Evolutionary conservation across 2,329 filamentous ascomycete genomes (phyloP).

Genomic region (Penicillium sp.): DNA sequence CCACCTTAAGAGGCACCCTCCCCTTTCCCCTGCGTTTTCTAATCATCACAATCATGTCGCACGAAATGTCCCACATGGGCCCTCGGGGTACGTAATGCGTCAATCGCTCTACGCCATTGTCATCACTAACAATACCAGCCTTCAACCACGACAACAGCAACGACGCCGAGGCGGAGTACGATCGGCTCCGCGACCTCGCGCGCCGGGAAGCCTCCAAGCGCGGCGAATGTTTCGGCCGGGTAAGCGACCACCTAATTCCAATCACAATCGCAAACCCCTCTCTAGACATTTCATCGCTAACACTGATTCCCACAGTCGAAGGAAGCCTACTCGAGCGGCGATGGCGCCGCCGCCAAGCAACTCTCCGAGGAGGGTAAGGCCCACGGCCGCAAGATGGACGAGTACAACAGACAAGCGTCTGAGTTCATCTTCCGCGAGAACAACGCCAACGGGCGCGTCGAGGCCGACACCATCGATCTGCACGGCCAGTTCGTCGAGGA

Average conservation of each 20-base stretch:
- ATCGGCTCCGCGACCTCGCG: conserved; percentile 80
- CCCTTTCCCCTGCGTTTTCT: background rate
- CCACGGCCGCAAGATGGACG: conserved; percentile 79
- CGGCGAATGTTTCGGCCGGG: conserved; percentile 70
- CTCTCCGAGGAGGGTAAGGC: conserved; percentile 80
- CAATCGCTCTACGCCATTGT: background rate
- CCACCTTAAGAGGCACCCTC: conserved; percentile 8
- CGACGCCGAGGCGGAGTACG: conserved; percentile 80
- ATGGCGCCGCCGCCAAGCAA: conserved; percentile 78
- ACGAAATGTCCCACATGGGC: conserved; percentile 45
- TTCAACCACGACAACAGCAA: conserved; percentile 69
- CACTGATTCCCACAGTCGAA: conserved; percentile 55
- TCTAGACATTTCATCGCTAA: background rate
- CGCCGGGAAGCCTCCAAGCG: conserved; percentile 77
- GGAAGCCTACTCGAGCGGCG: conserved; percentile 77
- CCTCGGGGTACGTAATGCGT: conserved; percentile 32
- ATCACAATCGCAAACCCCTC: background rate
- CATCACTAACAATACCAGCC: conserved; percentile 48
- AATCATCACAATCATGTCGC: conserved; percentile 31
- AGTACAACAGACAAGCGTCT: conserved; percentile 85
- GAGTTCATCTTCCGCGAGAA: conserved; percentile 96
- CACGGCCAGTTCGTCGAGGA: conserved; percentile 95
- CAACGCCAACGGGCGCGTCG: conserved; percentile 73
- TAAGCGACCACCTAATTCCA: conserved; percentile 35
- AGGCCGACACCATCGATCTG: conserved; percentile 82